Percentiles rank a stretch among this genome's conserved stretches.
Evolutionary conservation across 371 early-diverging fungal genomes (phyloP).

Genomic region (Mucor piriformis): DNA sequence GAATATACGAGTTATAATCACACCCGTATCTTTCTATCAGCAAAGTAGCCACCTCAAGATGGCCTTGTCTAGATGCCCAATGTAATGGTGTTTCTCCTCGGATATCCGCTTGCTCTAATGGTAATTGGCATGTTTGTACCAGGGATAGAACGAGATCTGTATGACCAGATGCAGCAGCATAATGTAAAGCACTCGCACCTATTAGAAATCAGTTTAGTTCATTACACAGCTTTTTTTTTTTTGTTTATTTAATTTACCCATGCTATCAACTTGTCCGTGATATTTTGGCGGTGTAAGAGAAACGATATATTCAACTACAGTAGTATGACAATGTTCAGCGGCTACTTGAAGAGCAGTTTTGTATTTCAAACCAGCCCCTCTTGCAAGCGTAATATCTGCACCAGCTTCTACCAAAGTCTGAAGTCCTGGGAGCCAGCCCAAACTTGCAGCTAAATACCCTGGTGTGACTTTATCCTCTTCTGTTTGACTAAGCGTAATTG

Average conservation of each 20-base stretch:
- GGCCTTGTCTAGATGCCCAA: slow-evolving; percentile 49
- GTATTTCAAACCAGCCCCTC: slow-evolving; percentile 35
- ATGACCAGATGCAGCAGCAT: slow-evolving; percentile 51
- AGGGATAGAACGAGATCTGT: slow-evolving; percentile 42
- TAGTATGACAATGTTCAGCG: slow-evolving; percentile 44
- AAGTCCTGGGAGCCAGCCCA: slow-evolving; percentile 50
- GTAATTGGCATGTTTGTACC: slow-evolving; percentile 37
- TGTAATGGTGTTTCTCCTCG: slow-evolving; percentile 44
- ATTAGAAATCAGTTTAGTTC: neutral
- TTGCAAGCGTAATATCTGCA: slow-evolving; percentile 33
- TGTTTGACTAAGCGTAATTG: slow-evolving; percentile 33
- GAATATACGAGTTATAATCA: slow-evolving; percentile 43
- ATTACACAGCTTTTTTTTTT: neutral
- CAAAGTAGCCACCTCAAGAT: slow-evolving; percentile 42
- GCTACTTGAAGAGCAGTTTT: slow-evolving; percentile 48
- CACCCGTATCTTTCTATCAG: slow-evolving; percentile 47
- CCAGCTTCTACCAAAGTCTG: slow-evolving; percentile 44
- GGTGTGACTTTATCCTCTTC: slow-evolving; percentile 54
- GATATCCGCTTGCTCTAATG: slow-evolving; percentile 33
- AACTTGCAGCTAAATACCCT: slow-evolving; percentile 48
- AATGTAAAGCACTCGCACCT: slow-evolving; percentile 52
- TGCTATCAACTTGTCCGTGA: slow-evolving; percentile 31
- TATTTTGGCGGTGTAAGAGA: slow-evolving; percentile 30
- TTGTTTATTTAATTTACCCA: slow-evolving; percentile 26
- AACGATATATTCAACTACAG: slow-evolving; percentile 45